A percentile compares a stretch with the other conserved stretches of the same genome.
These are phyloP conservation scores for Paramyrothecium sp. DNA, from an alignment of 2,329 filamentous ascomycete genomes.

Conservation along the genomic window DNA sequence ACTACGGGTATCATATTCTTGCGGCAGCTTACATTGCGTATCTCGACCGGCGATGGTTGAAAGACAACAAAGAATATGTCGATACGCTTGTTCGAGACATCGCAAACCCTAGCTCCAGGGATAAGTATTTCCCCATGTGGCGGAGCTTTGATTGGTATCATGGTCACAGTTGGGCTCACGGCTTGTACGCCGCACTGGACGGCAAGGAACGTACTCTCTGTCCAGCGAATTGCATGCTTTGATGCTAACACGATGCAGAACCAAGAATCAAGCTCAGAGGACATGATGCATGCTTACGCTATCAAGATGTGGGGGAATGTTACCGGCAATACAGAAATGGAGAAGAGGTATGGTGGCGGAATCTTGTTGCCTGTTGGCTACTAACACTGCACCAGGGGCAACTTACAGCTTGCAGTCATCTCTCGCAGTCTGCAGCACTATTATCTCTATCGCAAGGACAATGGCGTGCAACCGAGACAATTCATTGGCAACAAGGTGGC, in stretches of 20 bases:
- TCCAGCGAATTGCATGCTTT: neutral
- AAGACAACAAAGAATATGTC: constrained; percentile 73
- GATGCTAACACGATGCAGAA: constrained; percentile 36
- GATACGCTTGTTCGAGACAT: constrained; percentile 81
- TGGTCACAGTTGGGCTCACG: constrained; percentile 91
- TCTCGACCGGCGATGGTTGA: constrained; percentile 73
- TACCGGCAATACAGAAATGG: constrained; percentile 74
- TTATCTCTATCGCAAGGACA: constrained; percentile 74
- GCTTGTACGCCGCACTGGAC: constrained; percentile 67
- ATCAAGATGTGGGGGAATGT: constrained; percentile 92
- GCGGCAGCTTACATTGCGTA: constrained; percentile 79
- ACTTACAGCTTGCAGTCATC: constrained; percentile 80
- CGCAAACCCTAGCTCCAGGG: constrained; percentile 70
- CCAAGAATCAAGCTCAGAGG: constrained; percentile 87
- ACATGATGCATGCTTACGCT: constrained; percentile 82
- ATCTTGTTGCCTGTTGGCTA: neutral
- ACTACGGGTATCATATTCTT: constrained; percentile 88
- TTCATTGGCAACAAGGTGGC: constrained; percentile 78
- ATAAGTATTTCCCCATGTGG: constrained; percentile 77
- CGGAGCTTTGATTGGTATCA: constrained; percentile 92
- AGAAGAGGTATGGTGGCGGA: constrained; percentile 55
- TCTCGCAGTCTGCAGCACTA: constrained; percentile 73
- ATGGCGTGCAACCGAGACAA: constrained; percentile 67
- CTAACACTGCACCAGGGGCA: constrained; percentile 48
- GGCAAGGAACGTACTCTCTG: constrained; percentile 57